phyloP scores from a whole-genome alignment of 2,329 filamentous ascomycete species.

The Fusarium sp. region DNA sequence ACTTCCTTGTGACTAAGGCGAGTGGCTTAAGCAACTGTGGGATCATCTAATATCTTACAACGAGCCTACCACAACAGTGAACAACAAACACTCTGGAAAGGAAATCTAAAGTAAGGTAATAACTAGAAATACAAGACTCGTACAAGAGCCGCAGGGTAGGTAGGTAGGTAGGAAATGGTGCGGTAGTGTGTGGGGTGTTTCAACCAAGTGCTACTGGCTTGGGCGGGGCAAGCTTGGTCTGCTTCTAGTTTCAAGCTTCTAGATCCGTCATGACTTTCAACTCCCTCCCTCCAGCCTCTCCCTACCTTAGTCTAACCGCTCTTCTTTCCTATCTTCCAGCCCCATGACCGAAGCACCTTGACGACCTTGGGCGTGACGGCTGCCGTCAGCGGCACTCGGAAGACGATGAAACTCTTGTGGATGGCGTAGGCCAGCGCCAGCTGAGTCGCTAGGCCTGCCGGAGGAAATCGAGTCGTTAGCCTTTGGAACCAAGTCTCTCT shows the following conservation, averaged over 20 bases:
- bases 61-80: conserved; percentile 14
- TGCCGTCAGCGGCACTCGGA: conserved; percentile 90
- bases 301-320: conserved; percentile 15
- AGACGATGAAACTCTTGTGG: conserved; percentile 96
- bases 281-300: not conserved
- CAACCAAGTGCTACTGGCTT: conserved; percentile 13
- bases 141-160: conserved; percentile 8
- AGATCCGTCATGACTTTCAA: conserved; percentile 11
- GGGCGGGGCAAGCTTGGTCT: conserved; percentile 6
- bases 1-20: not conserved
- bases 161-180: not conserved
- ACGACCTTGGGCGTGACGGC: conserved; percentile 95
- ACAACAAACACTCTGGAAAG: not conserved
- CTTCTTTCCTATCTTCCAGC: conserved; percentile 91
- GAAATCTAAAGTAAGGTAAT: not conserved
- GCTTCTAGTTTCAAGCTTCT: conserved; percentile 18
- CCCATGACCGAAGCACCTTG: conserved; percentile 84
- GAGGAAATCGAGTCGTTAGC: conserved; percentile 37
- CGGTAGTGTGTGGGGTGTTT: conserved; percentile 15
- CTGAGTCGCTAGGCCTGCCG: conserved; percentile 73
- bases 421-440: conserved; percentile 93
- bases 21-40: not conserved
- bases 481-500: conserved; percentile 15
- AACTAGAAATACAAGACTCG: conserved; percentile 26
- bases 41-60: not conserved